Evolutionary conservation across 2,329 filamentous ascomycete species (phyloP).

Genomic region (Cercospora canescens): DNA sequence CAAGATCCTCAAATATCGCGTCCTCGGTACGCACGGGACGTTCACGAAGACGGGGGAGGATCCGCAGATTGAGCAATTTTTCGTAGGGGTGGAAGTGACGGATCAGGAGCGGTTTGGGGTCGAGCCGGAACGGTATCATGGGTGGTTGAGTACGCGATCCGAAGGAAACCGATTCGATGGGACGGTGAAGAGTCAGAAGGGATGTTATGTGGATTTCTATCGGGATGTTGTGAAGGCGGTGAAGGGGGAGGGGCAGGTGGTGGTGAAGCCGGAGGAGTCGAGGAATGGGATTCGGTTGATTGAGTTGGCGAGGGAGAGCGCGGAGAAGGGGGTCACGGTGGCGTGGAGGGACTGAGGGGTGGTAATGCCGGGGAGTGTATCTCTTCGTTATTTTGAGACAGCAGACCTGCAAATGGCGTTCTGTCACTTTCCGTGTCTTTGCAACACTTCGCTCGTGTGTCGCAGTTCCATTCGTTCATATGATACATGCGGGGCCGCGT

Average conservation of each 20-base stretch:
- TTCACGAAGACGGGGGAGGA: slow-evolving; percentile 43
- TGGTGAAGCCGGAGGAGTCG: slow-evolving; percentile 42
- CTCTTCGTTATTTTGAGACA: too few species aligned
- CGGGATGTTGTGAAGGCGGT: slow-evolving; percentile 45
- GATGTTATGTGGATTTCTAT: slow-evolving; percentile 45
- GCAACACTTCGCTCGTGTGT: background rate
- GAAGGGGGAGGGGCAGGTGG: slow-evolving; percentile 40
- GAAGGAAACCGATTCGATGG: slow-evolving; percentile 27
- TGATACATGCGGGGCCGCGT: slow-evolving; percentile 4
- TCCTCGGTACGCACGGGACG: slow-evolving; percentile 38
- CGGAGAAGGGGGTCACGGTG: slow-evolving; percentile 36
- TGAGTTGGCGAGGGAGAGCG: slow-evolving; percentile 45
- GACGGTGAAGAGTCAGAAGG: slow-evolving; percentile 39
- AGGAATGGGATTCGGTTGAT: slow-evolving; percentile 44
- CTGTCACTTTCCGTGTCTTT: background rate
- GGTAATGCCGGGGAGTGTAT: too few species aligned
- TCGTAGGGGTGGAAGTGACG: slow-evolving; percentile 29
- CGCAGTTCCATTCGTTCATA: background rate
- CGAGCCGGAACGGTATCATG: slow-evolving; percentile 40
- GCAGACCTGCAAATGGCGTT: background rate
- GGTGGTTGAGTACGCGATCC: slow-evolving; percentile 42
- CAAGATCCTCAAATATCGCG: slow-evolving; percentile 35
- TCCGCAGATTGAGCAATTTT: slow-evolving; percentile 39
- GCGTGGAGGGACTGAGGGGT: slow-evolving; percentile 17
- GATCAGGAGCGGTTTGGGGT: slow-evolving; percentile 36